A percentile compares a stretch with the other conserved stretches of the same genome.
phyloP scores from a whole-genome alignment of 139 green algal species.

The Coccomyxa sp. region DNA sequence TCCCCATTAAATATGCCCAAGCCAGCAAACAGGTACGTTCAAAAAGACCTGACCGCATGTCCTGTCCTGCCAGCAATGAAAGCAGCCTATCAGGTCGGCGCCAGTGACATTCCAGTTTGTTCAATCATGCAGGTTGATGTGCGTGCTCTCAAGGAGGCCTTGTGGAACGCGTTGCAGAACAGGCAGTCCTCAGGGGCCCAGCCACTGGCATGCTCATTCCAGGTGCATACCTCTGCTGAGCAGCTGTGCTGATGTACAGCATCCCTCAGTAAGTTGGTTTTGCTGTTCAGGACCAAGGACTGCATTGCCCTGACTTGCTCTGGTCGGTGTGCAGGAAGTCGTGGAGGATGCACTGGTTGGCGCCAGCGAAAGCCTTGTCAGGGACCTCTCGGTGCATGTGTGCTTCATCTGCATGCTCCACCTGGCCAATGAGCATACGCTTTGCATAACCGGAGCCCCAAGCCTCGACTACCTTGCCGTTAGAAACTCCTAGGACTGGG shows the following conservation, averaged over 20 bases:
- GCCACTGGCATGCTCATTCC: not conserved
- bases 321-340: no score
- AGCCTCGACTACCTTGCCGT: slow-evolving; percentile 3
- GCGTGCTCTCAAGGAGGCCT: slow-evolving; percentile 66
- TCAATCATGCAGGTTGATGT: slow-evolving; percentile 71
- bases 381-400: slow-evolving; percentile 86
- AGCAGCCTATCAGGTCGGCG: not conserved
- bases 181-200: not conserved
- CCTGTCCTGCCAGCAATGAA: not conserved
- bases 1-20: slow-evolving; percentile 63
- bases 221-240: not conserved
- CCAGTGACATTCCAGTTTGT: not conserved
- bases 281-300: no score
- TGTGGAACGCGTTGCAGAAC: slow-evolving; percentile 62
- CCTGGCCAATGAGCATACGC: slow-evolving; percentile 89
- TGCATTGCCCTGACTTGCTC: not conserved
- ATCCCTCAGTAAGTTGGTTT: not conserved
- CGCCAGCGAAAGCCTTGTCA: slow-evolving; percentile 19
- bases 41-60: not conserved
- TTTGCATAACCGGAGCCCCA: slow-evolving; percentile 34
- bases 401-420: slow-evolving; percentile 98
- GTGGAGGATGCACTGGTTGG: not conserved
- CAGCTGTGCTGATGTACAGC: not conserved
- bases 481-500: not conserved
- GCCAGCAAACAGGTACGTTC: slow-evolving; percentile 50